These are phyloP conservation scores for Penicillium atrosanguineum DNA, from an alignment of 495 filamentous ascomycete species.

Conservation along the genomic window DNA sequence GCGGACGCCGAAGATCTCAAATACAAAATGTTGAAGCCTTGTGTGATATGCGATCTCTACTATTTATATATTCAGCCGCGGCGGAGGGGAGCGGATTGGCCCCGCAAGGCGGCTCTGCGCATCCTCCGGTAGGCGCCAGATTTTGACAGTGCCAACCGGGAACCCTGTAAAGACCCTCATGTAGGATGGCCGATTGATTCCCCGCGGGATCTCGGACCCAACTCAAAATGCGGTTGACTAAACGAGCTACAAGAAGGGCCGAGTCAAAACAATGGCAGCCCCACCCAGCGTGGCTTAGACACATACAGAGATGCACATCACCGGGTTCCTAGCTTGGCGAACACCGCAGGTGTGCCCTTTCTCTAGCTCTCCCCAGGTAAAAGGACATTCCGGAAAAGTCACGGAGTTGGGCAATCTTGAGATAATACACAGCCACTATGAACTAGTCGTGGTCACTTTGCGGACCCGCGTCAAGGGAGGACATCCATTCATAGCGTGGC, in stretches of 20 bases:
- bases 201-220: neutral
- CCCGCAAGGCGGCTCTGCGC: neutral
- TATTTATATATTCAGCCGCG: too few relatives aligned
- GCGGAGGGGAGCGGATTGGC: too few relatives aligned
- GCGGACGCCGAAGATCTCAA: too few relatives aligned
- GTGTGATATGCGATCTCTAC: too few relatives aligned
- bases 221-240: conserved; percentile 3
- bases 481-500: neutral
- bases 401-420: neutral
- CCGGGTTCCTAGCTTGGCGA: neutral
- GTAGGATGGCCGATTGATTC: neutral
- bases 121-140: neutral
- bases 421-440: neutral
- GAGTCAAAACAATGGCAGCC: conserved; percentile 2
- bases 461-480: neutral
- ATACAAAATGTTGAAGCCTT: too few relatives aligned
- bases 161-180: neutral
- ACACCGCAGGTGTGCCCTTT: neutral
- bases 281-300: conserved; percentile 19
- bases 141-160: neutral
- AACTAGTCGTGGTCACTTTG: neutral
- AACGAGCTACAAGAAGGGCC: conserved; percentile 1
- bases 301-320: conserved; percentile 3
- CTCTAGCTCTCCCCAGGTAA: neutral
- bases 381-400: neutral